phyloP scores from a whole-genome alignment of 257 asterid genomes.

The Solanum gandarillasii region DNA sequence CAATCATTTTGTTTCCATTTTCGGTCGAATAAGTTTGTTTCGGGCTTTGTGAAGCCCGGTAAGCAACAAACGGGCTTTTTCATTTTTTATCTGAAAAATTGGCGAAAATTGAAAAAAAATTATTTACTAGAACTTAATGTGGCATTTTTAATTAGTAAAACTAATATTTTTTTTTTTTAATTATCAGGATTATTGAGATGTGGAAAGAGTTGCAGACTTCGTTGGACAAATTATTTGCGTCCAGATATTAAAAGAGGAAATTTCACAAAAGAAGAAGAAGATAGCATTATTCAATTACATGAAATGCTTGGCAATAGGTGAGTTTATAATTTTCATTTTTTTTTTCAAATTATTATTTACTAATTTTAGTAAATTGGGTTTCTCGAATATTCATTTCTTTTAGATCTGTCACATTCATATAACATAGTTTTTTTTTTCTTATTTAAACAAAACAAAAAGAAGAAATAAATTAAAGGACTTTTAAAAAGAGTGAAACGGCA shows the following conservation, averaged over 20 bases:
- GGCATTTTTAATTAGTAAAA: background rate
- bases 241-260: conserved; percentile 53
- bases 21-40: background rate
- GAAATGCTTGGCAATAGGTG: conserved; percentile 62
- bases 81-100: too few species aligned
- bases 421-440: background rate
- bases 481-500: background rate
- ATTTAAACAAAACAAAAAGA: background rate
- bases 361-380: background rate
- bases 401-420: background rate
- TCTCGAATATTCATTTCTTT: background rate
- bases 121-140: background rate
- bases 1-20: background rate
- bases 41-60: background rate
- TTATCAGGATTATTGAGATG: conserved; percentile 45
- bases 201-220: conserved; percentile 56
- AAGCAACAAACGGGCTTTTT: background rate
- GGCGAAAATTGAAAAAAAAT: too few species aligned
- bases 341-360: background rate
- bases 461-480: background rate
- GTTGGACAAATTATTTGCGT: conserved; percentile 48
- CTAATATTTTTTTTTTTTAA: background rate
- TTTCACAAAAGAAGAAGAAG: conserved; percentile 43
- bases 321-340: background rate
- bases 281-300: conserved; percentile 24